A percentile compares a stretch with the other conserved stretches of the same genome.
These are phyloP conservation scores for Coemansia sp. DNA, from an alignment of 192 early-diverging fungal genomes.

Conservation along the genomic window DNA sequence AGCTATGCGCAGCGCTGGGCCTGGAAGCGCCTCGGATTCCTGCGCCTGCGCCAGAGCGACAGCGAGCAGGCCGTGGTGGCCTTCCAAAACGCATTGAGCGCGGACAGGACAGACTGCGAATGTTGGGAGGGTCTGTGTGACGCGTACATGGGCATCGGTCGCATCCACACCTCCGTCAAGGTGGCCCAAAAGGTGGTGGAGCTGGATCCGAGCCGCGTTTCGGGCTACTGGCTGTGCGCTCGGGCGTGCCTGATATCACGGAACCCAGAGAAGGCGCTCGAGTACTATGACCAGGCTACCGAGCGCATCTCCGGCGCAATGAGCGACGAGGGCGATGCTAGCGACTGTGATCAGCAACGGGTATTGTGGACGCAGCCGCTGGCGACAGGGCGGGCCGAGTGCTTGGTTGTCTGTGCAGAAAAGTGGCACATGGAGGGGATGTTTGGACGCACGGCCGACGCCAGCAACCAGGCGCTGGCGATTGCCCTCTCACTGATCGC, in stretches of 20 bases:
- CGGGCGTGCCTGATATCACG: slow-evolving; percentile 13
- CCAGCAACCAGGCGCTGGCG: slow-evolving; percentile 44
- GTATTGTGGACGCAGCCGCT: slow-evolving; percentile 16
- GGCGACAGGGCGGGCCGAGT: slow-evolving; percentile 16
- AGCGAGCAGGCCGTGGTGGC: slow-evolving; percentile 55
- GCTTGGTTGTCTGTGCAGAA: slow-evolving; percentile 21
- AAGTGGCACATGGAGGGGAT: slow-evolving; percentile 48
- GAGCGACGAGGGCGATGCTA: too few relatives aligned
- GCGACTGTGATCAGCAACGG: background rate
- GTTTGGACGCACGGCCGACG: slow-evolving; percentile 60
- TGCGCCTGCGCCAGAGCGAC: slow-evolving; percentile 50
- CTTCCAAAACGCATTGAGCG: slow-evolving; percentile 80
- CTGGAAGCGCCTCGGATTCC: slow-evolving; percentile 72
- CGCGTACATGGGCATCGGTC: slow-evolving; percentile 63
- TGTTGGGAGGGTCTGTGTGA: slow-evolving; percentile 78
- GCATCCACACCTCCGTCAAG: slow-evolving; percentile 30
- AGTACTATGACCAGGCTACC: slow-evolving; percentile 5
- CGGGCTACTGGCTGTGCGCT: slow-evolving; percentile 36
- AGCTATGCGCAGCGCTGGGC: slow-evolving; percentile 63
- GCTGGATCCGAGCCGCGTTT: slow-evolving; percentile 50
- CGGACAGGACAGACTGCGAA: slow-evolving; percentile 57
- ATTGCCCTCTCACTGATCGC: background rate
- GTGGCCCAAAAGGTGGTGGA: slow-evolving; percentile 68
- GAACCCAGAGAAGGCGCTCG: slow-evolving; percentile 8
- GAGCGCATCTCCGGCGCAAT: background rate